Percentiles rank a stretch among this genome's conserved stretches.
Evolutionary conservation across 495 filamentous ascomycete species (phyloP).

Genomic region (Darksidea phi): DNA sequence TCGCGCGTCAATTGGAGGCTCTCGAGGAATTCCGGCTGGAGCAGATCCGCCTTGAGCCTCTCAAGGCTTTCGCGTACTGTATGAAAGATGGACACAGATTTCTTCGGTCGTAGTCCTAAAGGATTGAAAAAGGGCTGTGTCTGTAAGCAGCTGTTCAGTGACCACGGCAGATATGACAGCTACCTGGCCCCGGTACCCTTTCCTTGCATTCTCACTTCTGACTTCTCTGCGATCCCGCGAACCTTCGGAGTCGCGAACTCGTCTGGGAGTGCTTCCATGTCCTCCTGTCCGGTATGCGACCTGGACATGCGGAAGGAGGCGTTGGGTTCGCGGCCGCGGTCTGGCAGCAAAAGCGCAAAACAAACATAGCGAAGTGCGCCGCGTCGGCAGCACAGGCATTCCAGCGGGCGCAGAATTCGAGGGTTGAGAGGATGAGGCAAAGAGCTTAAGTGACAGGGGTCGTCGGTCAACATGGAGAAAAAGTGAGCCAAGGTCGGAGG

Average conservation of each 20-base stretch:
- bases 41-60: constrained; percentile 4
- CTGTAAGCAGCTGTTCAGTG: no score
- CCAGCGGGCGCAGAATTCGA: background rate
- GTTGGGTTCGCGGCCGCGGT: background rate
- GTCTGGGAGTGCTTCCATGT: background rate
- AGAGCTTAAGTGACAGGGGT: background rate
- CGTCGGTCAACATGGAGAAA: background rate
- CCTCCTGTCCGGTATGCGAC: constrained; percentile 2
- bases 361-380: constrained; percentile 25
- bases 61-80: background rate
- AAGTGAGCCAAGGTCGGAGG: background rate
- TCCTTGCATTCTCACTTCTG: no score
- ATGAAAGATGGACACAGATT: no score
- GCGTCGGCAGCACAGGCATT: constrained; percentile 22
- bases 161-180: no score
- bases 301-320: constrained; percentile 20
- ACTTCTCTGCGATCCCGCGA: background rate
- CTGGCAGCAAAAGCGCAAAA: constrained; percentile 16
- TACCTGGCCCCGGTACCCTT: no score
- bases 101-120: no score
- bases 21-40: constrained; percentile 11
- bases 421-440: background rate
- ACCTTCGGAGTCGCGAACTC: background rate
- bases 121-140: no score
- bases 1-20: constrained; percentile 18